A percentile compares a stretch with the other conserved stretches of the same genome.
These are phyloP conservation scores for Nicotiana benthamiana DNA, from an alignment of 257 asterid species.

Conservation along the genomic window DNA sequence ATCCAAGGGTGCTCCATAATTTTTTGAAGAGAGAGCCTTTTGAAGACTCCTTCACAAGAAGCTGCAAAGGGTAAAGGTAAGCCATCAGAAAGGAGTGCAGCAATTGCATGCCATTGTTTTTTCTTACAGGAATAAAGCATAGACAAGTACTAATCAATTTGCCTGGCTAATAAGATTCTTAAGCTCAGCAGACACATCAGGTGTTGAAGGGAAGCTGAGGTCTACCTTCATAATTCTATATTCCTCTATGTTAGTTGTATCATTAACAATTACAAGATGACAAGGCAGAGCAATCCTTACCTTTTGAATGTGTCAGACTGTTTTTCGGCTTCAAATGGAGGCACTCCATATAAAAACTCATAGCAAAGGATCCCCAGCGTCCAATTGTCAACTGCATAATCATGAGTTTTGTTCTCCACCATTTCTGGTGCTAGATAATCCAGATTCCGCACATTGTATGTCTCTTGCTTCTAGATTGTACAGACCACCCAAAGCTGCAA, in stretches of 20 bases:
- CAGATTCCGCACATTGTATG: slow-evolving; percentile 85
- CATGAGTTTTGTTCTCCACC: slow-evolving; percentile 90
- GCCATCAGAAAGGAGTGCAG: slow-evolving; percentile 7
- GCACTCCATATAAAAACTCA: slow-evolving; percentile 75
- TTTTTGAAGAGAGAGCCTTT: slow-evolving; percentile 72
- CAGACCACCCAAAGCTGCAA: slow-evolving; percentile 97
- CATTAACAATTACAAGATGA: background rate
- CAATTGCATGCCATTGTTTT: background rate
- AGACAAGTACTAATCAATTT: background rate
- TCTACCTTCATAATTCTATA: slow-evolving; percentile 84
- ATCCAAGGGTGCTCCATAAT: slow-evolving; percentile 89
- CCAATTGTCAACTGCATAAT: slow-evolving; percentile 88
- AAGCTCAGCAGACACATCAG: slow-evolving; percentile 50
- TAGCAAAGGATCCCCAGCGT: slow-evolving; percentile 82
- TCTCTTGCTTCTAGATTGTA: slow-evolving; percentile 71
- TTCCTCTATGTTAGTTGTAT: background rate
- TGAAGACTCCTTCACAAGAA: slow-evolving; percentile 83
- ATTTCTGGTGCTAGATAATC: slow-evolving; percentile 95
- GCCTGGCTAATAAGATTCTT: slow-evolving; percentile 79
- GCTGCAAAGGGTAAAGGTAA: slow-evolving; percentile 37
- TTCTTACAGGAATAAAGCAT: background rate
- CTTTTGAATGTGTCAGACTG: slow-evolving; percentile 74
- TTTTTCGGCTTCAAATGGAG: slow-evolving; percentile 90
- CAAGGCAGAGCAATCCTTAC: slow-evolving; percentile 19
- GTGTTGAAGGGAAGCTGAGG: slow-evolving; percentile 74